Percentiles rank a stretch among this genome's conserved stretches.
These are phyloP conservation scores for grape (Vitis vinifera) DNA, from an alignment of 164 flowering plant species.

Conservation along the genomic window ASM3070453v1 NC_081805.1:11381501-11382000, in stretches of 20 bases:
- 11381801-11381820: conserved; percentile 1
- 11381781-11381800: not conserved
- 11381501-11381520: conserved; percentile 12
- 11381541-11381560: conserved; percentile 2
- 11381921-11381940: conserved; percentile 14
- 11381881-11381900: conserved; percentile 20
- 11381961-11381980: conserved; percentile 8
- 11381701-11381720: conserved; percentile 13
- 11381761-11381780: conserved; percentile 4
- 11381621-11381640: conserved; percentile 12
- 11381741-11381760: not conserved
- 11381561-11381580: not conserved
- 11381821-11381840: conserved; percentile 9
- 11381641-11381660: not conserved
- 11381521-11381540: conserved; percentile 7
- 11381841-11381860: conserved; percentile 9
- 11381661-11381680: conserved; percentile 7
- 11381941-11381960: not conserved
- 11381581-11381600: conserved; percentile 10
- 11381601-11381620: not conserved
- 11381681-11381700: conserved; percentile 4
- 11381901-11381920: conserved; percentile 18
- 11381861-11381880: conserved; percentile 4
- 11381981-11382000: conserved; percentile 29
- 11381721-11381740: conserved; percentile 10